Conservation (phyloP, 176 grass and related monocot genomes). For the Musa acuminata region DNA sequence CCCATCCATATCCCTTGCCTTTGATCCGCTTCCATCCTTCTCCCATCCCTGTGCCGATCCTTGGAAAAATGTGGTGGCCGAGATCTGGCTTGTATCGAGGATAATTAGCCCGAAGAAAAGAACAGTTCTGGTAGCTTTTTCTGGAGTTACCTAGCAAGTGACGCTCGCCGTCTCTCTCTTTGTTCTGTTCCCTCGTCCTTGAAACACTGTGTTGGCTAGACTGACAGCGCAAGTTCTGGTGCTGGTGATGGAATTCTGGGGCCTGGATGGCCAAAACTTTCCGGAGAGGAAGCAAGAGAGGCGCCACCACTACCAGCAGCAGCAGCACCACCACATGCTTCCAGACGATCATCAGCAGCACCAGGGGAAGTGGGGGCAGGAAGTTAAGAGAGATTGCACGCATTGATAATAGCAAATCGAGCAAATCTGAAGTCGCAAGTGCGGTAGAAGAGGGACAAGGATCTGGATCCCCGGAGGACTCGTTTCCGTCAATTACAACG, state of each 20-base stretch:
- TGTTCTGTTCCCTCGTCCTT: background rate
- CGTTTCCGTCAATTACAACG: slow-evolving; percentile 41
- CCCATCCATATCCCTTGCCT: too few relatives aligned
- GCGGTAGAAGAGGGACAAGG: slow-evolving; percentile 28
- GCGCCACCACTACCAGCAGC: background rate
- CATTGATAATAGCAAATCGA: background rate
- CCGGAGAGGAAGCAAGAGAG: slow-evolving; percentile 26
- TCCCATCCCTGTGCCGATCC: too few relatives aligned
- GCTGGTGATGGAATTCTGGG: slow-evolving; percentile 63
- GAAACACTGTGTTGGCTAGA: too few relatives aligned
- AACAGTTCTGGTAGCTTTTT: too few relatives aligned
- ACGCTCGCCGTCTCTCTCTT: background rate
- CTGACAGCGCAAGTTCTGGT: background rate
- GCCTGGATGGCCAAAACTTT: slow-evolving; percentile 64
- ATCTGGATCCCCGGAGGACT: slow-evolving; percentile 85
- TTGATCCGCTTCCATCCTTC: too few relatives aligned
- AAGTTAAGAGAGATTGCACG: background rate
- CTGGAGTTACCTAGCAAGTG: too few relatives aligned
- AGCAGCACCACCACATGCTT: slow-evolving; percentile 13
- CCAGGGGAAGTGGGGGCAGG: background rate
- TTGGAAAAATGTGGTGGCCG: too few relatives aligned
- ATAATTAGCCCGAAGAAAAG: too few relatives aligned
- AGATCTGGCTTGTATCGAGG: too few relatives aligned
- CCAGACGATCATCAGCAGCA: slow-evolving; percentile 8
- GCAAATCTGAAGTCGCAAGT: too few relatives aligned